phyloP scores from a whole-genome alignment of 768 basidiomycete genomes.

The Trametes meyenii region DNA sequence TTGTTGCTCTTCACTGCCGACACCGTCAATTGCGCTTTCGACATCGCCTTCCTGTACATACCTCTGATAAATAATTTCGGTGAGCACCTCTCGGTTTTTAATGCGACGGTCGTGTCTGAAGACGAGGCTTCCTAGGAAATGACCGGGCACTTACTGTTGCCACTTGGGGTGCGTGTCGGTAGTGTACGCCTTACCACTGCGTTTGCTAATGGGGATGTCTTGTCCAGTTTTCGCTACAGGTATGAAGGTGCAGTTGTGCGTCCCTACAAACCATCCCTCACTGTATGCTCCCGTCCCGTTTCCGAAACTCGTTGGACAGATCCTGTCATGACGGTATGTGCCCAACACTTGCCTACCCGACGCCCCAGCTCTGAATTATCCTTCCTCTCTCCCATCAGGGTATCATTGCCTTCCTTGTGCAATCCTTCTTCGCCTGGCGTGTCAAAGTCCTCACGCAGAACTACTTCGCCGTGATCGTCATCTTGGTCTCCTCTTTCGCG shows the following conservation, averaged over 20 bases:
- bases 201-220: background rate
- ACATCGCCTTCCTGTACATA: conserved; percentile 48
- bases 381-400: conserved; percentile 34
- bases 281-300: background rate
- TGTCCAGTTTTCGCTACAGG: conserved; percentile 45
- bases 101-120: background rate
- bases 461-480: conserved; percentile 30
- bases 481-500: conserved; percentile 30
- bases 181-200: background rate
- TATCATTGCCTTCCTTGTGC: conserved; percentile 46
- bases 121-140: conserved; percentile 31
- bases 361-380: too few species aligned
- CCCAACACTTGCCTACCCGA: background rate
- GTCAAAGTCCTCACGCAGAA: conserved; percentile 40
- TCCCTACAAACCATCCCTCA: background rate
- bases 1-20: conserved; percentile 48
- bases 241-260: conserved; percentile 13
- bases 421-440: conserved; percentile 51
- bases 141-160: conserved; percentile 29
- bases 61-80: conserved; percentile 52
- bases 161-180: conserved; percentile 32
- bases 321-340: conserved; percentile 47
- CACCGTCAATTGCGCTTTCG: conserved; percentile 50
- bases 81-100: conserved; percentile 21
- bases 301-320: conserved; percentile 32